These are phyloP conservation scores for Gonapodya sp. DNA, from an alignment of 192 early-diverging fungal species.

Conservation along the genomic window DNA sequence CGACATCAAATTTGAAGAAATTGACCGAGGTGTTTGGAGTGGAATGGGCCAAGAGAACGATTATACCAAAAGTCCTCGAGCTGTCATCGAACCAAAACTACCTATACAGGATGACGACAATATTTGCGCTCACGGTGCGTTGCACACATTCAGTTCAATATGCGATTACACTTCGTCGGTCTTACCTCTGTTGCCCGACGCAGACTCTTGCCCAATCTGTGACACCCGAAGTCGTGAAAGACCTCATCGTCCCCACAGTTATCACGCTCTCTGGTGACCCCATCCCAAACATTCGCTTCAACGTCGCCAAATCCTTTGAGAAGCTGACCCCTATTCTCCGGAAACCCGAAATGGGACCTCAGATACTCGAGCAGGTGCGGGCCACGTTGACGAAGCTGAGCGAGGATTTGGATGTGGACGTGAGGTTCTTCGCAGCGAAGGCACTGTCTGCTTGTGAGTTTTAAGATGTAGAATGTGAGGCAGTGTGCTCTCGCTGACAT, in stretches of 20 bases:
- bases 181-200: background rate
- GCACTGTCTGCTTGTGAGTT: slow-evolving; percentile 38
- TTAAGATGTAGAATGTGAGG: too few species aligned
- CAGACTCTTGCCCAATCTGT: slow-evolving; percentile 81
- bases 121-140: slow-evolving; percentile 86
- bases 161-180: background rate
- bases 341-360: slow-evolving; percentile 46
- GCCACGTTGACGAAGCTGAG: slow-evolving; percentile 74
- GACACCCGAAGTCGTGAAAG: slow-evolving; percentile 77
- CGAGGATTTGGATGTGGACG: slow-evolving; percentile 87
- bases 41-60: slow-evolving; percentile 89
- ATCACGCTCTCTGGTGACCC: slow-evolving; percentile 76
- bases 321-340: slow-evolving; percentile 67
- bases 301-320: slow-evolving; percentile 91
- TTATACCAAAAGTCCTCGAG: slow-evolving; percentile 87
- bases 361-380: slow-evolving; percentile 62
- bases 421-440: slow-evolving; percentile 81
- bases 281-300: slow-evolving; percentile 99
- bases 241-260: slow-evolving; percentile 80
- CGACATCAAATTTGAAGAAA: slow-evolving; percentile 85
- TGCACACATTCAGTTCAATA: background rate
- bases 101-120: slow-evolving; percentile 94
- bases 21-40: slow-evolving; percentile 97
- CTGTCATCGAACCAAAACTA: slow-evolving; percentile 91
- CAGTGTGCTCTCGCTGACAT: too few species aligned